phyloP scores from a whole-genome alignment of 1,284 basidiomycete genomes.

The Fomes fomentarius region DNA sequence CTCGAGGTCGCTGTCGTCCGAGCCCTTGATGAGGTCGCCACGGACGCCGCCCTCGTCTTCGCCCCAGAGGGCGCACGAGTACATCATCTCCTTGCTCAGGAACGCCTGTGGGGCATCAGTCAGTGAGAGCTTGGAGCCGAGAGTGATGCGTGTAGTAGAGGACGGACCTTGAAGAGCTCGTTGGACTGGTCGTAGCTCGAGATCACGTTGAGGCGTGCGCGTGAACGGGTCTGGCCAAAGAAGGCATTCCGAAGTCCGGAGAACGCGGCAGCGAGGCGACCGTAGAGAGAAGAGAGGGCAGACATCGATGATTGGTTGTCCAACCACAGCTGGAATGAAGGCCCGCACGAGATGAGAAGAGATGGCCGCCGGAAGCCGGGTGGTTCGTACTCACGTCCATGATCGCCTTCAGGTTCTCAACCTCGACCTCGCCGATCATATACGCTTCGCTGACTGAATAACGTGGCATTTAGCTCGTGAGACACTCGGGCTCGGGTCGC shows the following conservation, averaged over 20 bases:
- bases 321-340: conserved; percentile 71
- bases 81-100: conserved; percentile 90
- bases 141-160: conserved; percentile 8
- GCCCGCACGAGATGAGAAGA: conserved; percentile 14
- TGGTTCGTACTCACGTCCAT: conserved; percentile 66
- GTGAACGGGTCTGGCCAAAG: conserved; percentile 78
- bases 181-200: conserved; percentile 92
- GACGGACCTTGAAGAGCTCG: conserved; percentile 68
- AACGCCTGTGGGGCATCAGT: conserved; percentile 57
- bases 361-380: conserved; percentile 15
- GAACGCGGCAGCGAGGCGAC: conserved; percentile 66
- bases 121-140: background rate
- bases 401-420: conserved; percentile 69
- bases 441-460: conserved; percentile 83
- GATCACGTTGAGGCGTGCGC: conserved; percentile 82
- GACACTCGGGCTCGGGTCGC: background rate
- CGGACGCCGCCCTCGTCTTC: conserved; percentile 73
- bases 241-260: conserved; percentile 79
- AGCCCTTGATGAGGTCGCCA: conserved; percentile 48
- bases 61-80: conserved; percentile 84
- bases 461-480: conserved; percentile 3
- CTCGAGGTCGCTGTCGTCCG: conserved; percentile 69
- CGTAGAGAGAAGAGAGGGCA: conserved; percentile 66
- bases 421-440: conserved; percentile 82
- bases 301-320: conserved; percentile 77